Percentiles rank a stretch among this genome's conserved stretches.
Evolutionary conservation across 2,329 filamentous ascomycete genomes (phyloP).

Genomic region (Xylaria digitata): DNA sequence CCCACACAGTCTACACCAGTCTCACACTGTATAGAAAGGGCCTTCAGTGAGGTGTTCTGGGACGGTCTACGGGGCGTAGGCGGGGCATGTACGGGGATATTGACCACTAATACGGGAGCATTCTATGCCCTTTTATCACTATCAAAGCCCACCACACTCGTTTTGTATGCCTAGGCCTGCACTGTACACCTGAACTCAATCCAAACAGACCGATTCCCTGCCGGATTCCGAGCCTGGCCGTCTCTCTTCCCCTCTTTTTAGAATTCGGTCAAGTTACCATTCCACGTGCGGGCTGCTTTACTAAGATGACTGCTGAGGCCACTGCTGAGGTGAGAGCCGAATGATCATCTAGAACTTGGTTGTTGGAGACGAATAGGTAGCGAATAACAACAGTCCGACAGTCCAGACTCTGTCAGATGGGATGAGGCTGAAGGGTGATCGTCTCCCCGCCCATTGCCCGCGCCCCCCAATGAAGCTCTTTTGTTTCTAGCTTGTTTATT

Average conservation of each 20-base stretch:
- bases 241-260: constrained; percentile 36
- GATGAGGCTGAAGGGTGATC: constrained; percentile 41
- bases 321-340: constrained; percentile 15
- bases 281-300: constrained; percentile 29
- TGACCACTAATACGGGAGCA: background rate
- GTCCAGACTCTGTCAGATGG: constrained; percentile 19
- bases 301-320: constrained; percentile 22
- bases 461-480: constrained; percentile 22
- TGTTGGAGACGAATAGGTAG: constrained; percentile 21
- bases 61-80: background rate
- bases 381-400: constrained; percentile 20
- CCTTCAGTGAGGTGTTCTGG: background rate
- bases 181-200: constrained; percentile 5
- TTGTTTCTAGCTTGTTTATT: constrained; percentile 17
- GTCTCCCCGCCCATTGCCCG: constrained; percentile 3
- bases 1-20: background rate
- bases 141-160: background rate
- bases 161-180: background rate
- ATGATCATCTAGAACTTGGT: constrained; percentile 16
- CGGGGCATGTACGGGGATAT: background rate
- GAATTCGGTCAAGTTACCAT: constrained; percentile 20
- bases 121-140: background rate
- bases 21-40: background rate
- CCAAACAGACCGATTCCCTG: constrained; percentile 4
- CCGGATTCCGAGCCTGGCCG: constrained; percentile 30